A percentile compares a stretch with the other conserved stretches of the same genome.
These are phyloP conservation scores for Alternaria consortialis DNA, from an alignment of 2,329 filamentous ascomycete genomes.

Conservation along the genomic window DNA sequence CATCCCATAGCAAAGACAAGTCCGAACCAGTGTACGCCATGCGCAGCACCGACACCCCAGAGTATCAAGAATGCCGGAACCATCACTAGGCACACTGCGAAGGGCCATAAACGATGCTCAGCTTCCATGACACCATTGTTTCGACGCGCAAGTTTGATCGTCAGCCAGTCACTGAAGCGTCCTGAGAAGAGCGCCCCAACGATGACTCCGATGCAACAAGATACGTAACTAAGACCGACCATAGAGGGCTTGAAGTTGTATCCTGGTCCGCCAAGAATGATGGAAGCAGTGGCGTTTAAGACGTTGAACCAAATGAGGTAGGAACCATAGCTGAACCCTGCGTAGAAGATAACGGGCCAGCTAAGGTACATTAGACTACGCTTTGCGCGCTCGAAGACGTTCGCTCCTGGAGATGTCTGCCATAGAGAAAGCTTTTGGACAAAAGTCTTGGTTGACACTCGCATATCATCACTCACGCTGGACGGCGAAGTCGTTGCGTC, in stretches of 20 bases:
- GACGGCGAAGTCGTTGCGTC: constrained; percentile 28
- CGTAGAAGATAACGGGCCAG: constrained; percentile 48
- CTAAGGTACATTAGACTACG: constrained; percentile 41
- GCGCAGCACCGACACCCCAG: constrained; percentile 62
- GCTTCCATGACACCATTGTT: constrained; percentile 53
- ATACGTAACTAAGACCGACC: constrained; percentile 34
- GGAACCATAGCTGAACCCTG: constrained; percentile 38
- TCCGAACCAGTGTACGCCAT: constrained; percentile 61
- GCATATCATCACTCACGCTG: constrained; percentile 17
- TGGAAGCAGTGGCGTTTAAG: constrained; percentile 39
- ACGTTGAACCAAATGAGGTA: constrained; percentile 43
- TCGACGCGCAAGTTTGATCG: constrained; percentile 44
- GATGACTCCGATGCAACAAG: constrained; percentile 33
- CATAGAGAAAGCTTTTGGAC: constrained; percentile 33
- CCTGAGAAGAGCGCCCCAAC: constrained; percentile 30
- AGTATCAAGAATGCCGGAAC: constrained; percentile 58
- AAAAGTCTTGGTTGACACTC: constrained; percentile 24
- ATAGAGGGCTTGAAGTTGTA: constrained; percentile 36
- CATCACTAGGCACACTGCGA: constrained; percentile 52
- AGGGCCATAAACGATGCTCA: constrained; percentile 54
- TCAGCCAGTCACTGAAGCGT: constrained; percentile 37
- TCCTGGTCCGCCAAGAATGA: constrained; percentile 32
- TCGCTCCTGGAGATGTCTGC: constrained; percentile 28
- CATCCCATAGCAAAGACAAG: constrained; percentile 59
- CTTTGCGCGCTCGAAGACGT: constrained; percentile 30